Conservation (phyloP, 495 filamentous ascomycete species). For the Xylaria flabelliformis region DNA sequence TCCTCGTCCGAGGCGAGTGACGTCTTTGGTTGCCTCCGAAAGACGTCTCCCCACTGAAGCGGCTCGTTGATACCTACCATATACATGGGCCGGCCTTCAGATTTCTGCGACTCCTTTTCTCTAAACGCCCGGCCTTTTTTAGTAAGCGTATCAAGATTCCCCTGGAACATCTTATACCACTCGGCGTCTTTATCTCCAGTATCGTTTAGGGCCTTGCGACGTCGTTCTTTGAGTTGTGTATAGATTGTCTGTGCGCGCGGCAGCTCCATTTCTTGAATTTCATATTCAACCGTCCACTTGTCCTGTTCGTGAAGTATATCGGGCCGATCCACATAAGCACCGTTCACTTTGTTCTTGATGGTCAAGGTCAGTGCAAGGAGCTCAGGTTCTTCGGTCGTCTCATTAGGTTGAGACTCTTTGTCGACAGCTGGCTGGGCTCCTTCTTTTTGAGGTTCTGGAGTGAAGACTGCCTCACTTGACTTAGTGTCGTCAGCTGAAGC, state of each 20-base stretch:
- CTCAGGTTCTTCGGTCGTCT: conserved; percentile 31
- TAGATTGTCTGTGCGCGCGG: conserved; percentile 57
- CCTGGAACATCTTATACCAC: conserved; percentile 47
- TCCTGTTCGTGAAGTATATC: conserved; percentile 43
- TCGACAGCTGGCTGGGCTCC: background rate
- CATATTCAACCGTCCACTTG: conserved; percentile 78
- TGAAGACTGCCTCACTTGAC: conserved; percentile 4
- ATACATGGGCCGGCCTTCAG: conserved; percentile 37
- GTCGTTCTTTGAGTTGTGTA: conserved; percentile 54
- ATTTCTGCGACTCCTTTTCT: conserved; percentile 28
- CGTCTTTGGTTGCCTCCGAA: conserved; percentile 26
- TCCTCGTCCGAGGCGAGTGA: background rate
- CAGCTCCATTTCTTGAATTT: conserved; percentile 61
- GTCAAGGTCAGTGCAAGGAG: conserved; percentile 72
- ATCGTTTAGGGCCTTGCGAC: conserved; percentile 47
- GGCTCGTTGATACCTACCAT: conserved; percentile 39
- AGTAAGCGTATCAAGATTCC: conserved; percentile 39
- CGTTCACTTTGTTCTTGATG: conserved; percentile 76
- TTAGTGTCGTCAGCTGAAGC: conserved; percentile 13
- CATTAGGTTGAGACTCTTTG: conserved; percentile 19
- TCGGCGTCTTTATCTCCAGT: conserved; percentile 46
- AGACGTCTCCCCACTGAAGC: conserved; percentile 39
- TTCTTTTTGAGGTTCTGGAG: background rate
- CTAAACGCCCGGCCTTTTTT: conserved; percentile 38
- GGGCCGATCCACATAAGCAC: conserved; percentile 65